A percentile compares a stretch with the other conserved stretches of the same genome.
Evolutionary conservation across 2,329 filamentous ascomycete species (phyloP).

Genomic region (Gremmenia infestans): DNA sequence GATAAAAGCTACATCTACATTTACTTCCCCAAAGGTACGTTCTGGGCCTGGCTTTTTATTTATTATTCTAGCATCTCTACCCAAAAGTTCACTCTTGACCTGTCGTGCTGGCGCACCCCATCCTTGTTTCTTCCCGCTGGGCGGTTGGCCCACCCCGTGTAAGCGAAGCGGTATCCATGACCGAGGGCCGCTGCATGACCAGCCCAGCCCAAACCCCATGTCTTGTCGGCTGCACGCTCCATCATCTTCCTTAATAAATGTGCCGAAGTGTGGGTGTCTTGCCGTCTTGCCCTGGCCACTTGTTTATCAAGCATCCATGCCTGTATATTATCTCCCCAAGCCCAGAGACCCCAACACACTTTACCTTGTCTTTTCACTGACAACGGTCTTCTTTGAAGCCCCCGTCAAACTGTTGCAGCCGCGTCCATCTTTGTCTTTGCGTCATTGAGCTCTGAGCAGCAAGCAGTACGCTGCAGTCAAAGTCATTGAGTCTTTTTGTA

Average conservation of each 20-base stretch:
- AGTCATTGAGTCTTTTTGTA: constrained; percentile 14
- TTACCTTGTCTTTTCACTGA: constrained; percentile 25
- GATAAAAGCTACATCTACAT: constrained; percentile 7
- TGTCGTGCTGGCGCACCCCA: constrained; percentile 15
- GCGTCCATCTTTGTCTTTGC: constrained; percentile 11
- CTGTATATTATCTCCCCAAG: constrained; percentile 29
- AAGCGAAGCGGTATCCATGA: constrained; percentile 27
- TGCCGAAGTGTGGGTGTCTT: constrained; percentile 24
- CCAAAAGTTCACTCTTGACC: constrained; percentile 11
- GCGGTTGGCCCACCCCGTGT: constrained; percentile 11
- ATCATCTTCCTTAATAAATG: constrained; percentile 25
- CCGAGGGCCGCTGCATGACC: constrained; percentile 27
- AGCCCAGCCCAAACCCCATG: constrained; percentile 22
- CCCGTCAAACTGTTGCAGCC: constrained; percentile 1
- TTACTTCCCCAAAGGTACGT: constrained; percentile 16
- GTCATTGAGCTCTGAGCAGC: constrained; percentile 18
- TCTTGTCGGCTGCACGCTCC: constrained; percentile 16
- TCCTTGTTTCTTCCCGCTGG: constrained; percentile 22
- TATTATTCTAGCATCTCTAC: constrained; percentile 5
- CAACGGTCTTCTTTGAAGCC: constrained; percentile 20
- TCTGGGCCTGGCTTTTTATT: constrained; percentile 12
- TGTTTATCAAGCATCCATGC: constrained; percentile 30
- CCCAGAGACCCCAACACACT: constrained; percentile 22
- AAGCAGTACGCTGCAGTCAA: constrained; percentile 9
- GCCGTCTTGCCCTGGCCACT: constrained; percentile 8